Percentiles rank a stretch among this genome's conserved stretches.
These are phyloP conservation scores for Neofusicoccum parvum DNA, from an alignment of 2,329 filamentous ascomycete genomes.

Conservation along the genomic window DNA sequence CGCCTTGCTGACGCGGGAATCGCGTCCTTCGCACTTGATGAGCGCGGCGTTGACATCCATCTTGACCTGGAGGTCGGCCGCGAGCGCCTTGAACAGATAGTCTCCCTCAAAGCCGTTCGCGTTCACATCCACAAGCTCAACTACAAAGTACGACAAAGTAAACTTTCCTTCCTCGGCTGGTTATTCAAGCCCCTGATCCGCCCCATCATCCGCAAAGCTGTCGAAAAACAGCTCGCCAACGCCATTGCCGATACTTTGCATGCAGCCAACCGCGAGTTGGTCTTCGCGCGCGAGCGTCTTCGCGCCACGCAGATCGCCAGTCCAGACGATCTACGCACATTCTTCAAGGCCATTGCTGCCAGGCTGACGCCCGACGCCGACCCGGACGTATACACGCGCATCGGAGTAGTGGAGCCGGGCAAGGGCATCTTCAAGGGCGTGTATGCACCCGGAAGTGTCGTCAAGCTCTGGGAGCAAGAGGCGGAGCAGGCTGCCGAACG, in stretches of 20 bases:
- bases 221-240: slow-evolving; percentile 76
- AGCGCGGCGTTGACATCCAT: slow-evolving; percentile 82
- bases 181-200: slow-evolving; percentile 81
- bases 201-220: slow-evolving; percentile 74
- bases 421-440: slow-evolving; percentile 75
- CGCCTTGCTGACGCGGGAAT: slow-evolving; percentile 81
- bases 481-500: slow-evolving; percentile 69
- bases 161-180: slow-evolving; percentile 78
- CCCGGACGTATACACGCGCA: slow-evolving; percentile 72
- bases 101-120: slow-evolving; percentile 73
- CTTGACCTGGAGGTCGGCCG: slow-evolving; percentile 82
- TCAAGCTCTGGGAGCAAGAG: slow-evolving; percentile 87
- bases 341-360: slow-evolving; percentile 79
- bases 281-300: slow-evolving; percentile 84
- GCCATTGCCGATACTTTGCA: slow-evolving; percentile 71
- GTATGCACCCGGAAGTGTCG: slow-evolving; percentile 86
- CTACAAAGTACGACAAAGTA: slow-evolving; percentile 74
- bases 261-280: slow-evolving; percentile 77
- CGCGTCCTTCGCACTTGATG: slow-evolving; percentile 81
- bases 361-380: slow-evolving; percentile 72
- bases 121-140: slow-evolving; percentile 86
- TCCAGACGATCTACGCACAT: slow-evolving; percentile 77
- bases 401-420: slow-evolving; percentile 67
- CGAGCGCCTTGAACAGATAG: slow-evolving; percentile 76
- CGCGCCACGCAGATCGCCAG: slow-evolving; percentile 82